These are phyloP conservation scores for Knoxia roxburghii DNA, from an alignment of 257 asterid genomes.

Conservation along the genomic window DNA sequence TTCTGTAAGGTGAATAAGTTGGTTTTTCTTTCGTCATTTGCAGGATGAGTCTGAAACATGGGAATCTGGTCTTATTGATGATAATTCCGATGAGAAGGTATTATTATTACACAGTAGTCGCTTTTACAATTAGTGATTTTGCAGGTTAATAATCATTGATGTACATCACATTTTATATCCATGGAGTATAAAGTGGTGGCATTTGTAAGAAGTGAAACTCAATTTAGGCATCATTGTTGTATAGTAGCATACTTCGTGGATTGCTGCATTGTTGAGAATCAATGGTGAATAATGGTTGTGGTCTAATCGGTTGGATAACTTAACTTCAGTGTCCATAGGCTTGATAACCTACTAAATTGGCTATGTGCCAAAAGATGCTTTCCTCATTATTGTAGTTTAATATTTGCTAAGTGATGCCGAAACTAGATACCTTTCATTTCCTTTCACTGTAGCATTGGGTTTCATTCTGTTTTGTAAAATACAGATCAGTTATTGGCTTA, in stretches of 20 bases:
- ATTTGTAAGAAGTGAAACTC: not conserved
- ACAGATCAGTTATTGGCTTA: not conserved
- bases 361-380: not conserved
- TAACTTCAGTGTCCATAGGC: not conserved
- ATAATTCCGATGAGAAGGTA: constrained; percentile 56
- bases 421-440: not conserved
- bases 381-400: not conserved
- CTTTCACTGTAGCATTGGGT: not conserved
- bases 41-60: constrained; percentile 89
- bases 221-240: not conserved
- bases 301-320: not conserved
- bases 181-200: not conserved
- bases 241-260: not conserved
- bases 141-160: not conserved
- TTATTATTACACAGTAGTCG: not conserved
- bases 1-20: constrained; percentile 5
- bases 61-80: constrained; percentile 52
- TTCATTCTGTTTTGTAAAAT: not conserved
- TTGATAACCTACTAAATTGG: not conserved
- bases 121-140: not conserved
- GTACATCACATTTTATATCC: not conserved
- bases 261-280: not conserved
- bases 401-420: not conserved
- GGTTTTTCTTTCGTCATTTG: constrained; percentile 21
- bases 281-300: not conserved